Evolutionary conservation across 495 filamentous ascomycete genomes (phyloP), one percentile per base, ranked within the genome.

Genomic region (Lepraria neglecta): DNA sequence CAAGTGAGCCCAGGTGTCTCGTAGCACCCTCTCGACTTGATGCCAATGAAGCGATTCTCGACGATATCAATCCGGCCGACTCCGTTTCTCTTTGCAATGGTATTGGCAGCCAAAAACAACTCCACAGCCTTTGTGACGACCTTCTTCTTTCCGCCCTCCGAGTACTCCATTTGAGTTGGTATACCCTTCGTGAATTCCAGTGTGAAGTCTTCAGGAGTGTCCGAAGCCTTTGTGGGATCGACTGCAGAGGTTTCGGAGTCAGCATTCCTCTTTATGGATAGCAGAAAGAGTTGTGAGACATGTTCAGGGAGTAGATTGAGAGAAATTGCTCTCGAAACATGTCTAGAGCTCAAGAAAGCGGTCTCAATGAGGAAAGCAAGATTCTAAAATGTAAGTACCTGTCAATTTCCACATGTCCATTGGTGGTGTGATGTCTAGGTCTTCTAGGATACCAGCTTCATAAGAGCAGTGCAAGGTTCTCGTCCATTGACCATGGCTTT

Each of bases 381-480:
- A 24, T 2, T 24, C 24, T 24, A 24, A 24, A 24, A 24, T 24
- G 24, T 24, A 24, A 1, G 24, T 24, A 24, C 24, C 24, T 35
- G 12, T 10, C 3, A 38, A 35, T 35, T 9, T 54, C 51, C 6
- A 38, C 51, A 95, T 89, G 68, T 95, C 85, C 64, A 81, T 76
- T 59, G 89, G 87, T 35, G 91, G 82, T 12, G 79, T 76, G 58
- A 76, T 72, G 67, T 85, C 75, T 44, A 80, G 83, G 70, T 89
- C 80, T 75, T 90, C 87, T 47, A 89, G 77, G 59, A 85, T 86
- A 64, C 92, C 92, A 54, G 88, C 88, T 78, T 96, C 92, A 70
- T 95, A 97, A 52, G 77, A 83, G 82, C 90, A 96, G 92, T 27
- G 90, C 90, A 62, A 94, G 76, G 78, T 96, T 96, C 75, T 90